Conservation (phyloP, 192 early-diverging fungal genomes). For the Linnemannia elongata region DNA sequence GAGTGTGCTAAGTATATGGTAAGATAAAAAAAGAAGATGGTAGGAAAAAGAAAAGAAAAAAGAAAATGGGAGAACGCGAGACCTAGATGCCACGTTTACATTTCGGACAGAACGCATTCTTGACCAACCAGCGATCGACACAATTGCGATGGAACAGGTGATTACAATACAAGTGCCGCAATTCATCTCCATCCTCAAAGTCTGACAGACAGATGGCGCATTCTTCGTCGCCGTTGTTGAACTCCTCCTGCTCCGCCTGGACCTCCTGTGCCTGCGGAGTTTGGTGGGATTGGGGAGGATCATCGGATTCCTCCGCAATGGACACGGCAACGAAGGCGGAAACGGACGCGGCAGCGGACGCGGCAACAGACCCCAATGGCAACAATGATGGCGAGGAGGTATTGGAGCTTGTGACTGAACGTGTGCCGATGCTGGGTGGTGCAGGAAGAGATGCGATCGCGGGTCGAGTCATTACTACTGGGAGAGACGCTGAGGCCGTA, state of each 20-base stretch:
- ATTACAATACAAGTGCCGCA: constrained; percentile 77
- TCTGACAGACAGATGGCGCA: constrained; percentile 85
- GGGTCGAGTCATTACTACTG: background rate
- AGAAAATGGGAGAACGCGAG: background rate
- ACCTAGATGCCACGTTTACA: constrained; percentile 61
- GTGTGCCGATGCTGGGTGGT: background rate
- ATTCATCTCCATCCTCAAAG: constrained; percentile 81
- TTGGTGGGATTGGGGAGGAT: background rate
- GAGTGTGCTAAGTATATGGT: too few relatives aligned
- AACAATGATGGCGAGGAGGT: background rate
- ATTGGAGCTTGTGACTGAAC: background rate
- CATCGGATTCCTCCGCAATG: background rate
- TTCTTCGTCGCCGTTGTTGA: constrained; percentile 62
- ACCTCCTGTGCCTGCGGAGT: background rate
- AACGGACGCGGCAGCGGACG: background rate
- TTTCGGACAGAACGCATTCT: constrained; percentile 81
- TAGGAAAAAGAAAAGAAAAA: background rate
- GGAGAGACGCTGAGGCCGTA: background rate
- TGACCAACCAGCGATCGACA: constrained; percentile 84
- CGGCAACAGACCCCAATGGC: background rate
- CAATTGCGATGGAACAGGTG: constrained; percentile 89
- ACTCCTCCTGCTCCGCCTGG: background rate
- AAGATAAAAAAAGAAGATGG: background rate
- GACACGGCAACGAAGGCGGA: background rate
- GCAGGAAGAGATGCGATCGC: background rate